Evolutionary conservation across 2,329 filamentous ascomycete species (phyloP).

Genomic region (Sclerotinia spermophila): DNA sequence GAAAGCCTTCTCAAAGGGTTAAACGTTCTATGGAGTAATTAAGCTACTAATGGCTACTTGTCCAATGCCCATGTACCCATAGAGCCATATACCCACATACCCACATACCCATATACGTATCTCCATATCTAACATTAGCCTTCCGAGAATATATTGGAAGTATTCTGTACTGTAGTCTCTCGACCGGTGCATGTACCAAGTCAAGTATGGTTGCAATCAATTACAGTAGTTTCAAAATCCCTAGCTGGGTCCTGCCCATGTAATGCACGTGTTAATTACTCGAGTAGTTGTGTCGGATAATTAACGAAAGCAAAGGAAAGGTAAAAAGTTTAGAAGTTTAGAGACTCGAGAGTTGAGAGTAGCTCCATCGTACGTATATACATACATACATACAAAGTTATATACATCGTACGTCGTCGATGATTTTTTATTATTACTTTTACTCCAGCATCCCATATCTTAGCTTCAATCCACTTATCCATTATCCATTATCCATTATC

Average conservation of each 20-base stretch:
- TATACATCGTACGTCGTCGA: neutral
- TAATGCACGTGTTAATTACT: neutral
- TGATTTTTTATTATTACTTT: neutral
- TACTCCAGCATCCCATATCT: slow-evolving; percentile 13
- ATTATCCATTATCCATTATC: neutral
- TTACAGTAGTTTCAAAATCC: neutral
- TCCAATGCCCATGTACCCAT: neutral
- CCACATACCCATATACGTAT: neutral
- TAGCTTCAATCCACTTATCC: neutral
- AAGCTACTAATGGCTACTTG: neutral
- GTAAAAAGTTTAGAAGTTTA: too few species aligned
- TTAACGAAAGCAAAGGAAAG: neutral
- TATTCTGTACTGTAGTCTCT: neutral
- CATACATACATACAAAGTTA: too few species aligned
- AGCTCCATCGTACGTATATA: too few species aligned
- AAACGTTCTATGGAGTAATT: too few species aligned
- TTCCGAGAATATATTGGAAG: neutral
- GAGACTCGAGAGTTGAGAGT: neutral
- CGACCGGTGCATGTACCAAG: neutral
- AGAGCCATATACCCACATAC: neutral
- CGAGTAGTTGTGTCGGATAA: neutral
- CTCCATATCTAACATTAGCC: slow-evolving; percentile 4
- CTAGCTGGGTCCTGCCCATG: neutral
- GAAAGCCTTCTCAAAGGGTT: too few species aligned
- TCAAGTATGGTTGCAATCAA: too few species aligned